Conservation (phyloP, 345 rosid genomes). For the Salix viminalis region DNA sequence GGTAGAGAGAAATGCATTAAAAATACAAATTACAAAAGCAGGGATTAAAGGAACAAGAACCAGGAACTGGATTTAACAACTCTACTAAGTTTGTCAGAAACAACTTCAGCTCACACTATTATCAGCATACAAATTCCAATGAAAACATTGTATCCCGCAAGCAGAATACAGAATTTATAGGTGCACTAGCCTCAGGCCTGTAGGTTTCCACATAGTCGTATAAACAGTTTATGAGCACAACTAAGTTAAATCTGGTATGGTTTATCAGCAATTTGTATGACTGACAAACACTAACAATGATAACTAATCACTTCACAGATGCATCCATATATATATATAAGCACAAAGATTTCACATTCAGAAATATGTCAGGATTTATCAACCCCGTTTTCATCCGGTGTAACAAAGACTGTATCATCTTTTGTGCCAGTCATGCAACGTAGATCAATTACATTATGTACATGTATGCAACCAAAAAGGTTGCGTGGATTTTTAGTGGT, state of each 20-base stretch:
- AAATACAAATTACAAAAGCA: neutral
- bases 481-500: neutral
- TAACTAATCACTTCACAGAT: neutral
- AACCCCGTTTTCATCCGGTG: neutral
- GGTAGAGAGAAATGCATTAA: conserved; percentile 3
- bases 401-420: neutral
- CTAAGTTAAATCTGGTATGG: neutral
- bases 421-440: neutral
- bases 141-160: neutral
- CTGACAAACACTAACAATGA: neutral
- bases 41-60: neutral
- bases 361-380: neutral
- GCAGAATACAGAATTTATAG: neutral
- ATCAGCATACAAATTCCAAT: neutral
- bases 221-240: neutral
- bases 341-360: neutral
- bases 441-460: neutral
- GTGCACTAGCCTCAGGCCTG: neutral
- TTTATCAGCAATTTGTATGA: neutral
- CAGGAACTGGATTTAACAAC: neutral
- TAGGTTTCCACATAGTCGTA: neutral
- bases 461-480: neutral
- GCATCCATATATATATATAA: neutral
- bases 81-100: neutral
- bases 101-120: neutral